Conservation (phyloP, 257 asterid species). For the Salvia miltiorrhiza region DNA sequence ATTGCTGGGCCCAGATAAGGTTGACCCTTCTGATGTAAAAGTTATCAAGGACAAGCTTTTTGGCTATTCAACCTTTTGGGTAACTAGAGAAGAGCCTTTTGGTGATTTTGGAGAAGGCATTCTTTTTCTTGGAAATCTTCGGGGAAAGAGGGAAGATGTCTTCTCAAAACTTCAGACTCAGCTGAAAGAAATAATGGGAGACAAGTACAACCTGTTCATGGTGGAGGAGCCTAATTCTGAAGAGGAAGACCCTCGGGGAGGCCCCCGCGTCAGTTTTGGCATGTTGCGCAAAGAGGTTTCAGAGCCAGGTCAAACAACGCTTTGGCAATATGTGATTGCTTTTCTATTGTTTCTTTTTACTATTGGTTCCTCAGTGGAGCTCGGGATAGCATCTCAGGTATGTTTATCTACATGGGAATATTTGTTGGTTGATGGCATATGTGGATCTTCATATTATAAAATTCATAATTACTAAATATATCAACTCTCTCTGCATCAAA, state of each 20-base stretch:
- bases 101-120: conserved; percentile 92
- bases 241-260: conserved; percentile 92
- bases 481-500: conserved; percentile 1
- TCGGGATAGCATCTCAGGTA: conserved; percentile 95
- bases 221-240: conserved; percentile 96
- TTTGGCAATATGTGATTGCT: conserved; percentile 95
- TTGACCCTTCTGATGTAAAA: conserved; percentile 80
- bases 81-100: conserved; percentile 85
- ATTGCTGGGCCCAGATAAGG: conserved; percentile 90
- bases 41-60: conserved; percentile 79
- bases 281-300: conserved; percentile 89
- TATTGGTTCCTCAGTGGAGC: conserved; percentile 84
- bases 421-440: conserved; percentile 8
- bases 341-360: conserved; percentile 80
- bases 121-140: conserved; percentile 85
- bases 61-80: conserved; percentile 94
- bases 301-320: conserved; percentile 87
- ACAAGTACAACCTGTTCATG: conserved; percentile 87
- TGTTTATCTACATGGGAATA: conserved; percentile 5
- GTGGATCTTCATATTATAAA: neutral
- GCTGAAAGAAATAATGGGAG: conserved; percentile 72
- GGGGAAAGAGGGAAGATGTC: conserved; percentile 83
- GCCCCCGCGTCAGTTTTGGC: conserved; percentile 97
- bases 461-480: neutral
- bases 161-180: conserved; percentile 76